phyloP scores from a whole-genome alignment of 495 filamentous ascomycete species.

The Clavariopsis aquatica region DNA sequence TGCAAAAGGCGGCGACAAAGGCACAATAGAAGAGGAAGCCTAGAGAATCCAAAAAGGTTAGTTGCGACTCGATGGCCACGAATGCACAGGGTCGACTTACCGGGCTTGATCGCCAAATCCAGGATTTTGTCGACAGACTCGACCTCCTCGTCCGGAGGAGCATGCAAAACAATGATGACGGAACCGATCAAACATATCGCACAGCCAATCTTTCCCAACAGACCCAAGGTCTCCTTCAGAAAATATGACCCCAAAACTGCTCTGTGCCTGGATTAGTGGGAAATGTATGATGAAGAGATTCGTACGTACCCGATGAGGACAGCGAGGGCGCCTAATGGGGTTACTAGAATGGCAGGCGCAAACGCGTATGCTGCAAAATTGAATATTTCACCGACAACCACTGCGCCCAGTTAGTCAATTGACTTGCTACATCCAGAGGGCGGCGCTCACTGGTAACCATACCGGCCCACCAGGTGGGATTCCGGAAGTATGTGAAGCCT shows the following conservation, averaged over 20 bases:
- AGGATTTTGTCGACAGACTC: conserved; percentile 85
- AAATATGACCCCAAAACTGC: conserved; percentile 94
- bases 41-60: conserved; percentile 49
- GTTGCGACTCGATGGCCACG: conserved; percentile 2
- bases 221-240: conserved; percentile 82
- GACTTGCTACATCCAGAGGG: background rate
- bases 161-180: conserved; percentile 95
- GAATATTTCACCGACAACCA: conserved; percentile 82
- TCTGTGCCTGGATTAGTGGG: conserved; percentile 49
- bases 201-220: conserved; percentile 88
- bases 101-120: conserved; percentile 81
- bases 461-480: conserved; percentile 92
- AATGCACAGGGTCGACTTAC: conserved; percentile 51
- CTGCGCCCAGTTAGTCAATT: conserved; percentile 52
- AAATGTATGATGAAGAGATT: background rate
- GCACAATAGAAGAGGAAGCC: conserved; percentile 85
- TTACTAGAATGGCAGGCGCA: conserved; percentile 95
- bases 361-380: conserved; percentile 99
- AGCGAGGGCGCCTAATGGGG: conserved; percentile 86
- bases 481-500: conserved; percentile 89
- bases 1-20: conserved; percentile 75
- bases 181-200: conserved; percentile 95
- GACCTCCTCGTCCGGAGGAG: conserved; percentile 89
- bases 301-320: conserved; percentile 78
- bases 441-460: conserved; percentile 71